phyloP scores from a whole-genome alignment of 768 basidiomycete genomes.

The Boletus sensibilis region DNA sequence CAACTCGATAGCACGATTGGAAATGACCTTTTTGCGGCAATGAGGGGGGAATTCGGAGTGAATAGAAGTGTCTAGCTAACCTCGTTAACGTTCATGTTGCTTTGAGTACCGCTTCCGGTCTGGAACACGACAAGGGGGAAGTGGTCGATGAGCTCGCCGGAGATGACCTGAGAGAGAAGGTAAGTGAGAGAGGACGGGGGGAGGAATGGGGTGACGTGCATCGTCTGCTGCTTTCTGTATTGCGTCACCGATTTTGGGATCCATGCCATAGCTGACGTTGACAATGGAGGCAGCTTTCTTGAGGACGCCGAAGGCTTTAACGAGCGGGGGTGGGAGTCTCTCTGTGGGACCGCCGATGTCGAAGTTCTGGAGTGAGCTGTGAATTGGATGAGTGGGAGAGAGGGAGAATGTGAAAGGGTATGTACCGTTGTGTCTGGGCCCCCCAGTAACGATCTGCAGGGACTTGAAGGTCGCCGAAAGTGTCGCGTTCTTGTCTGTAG shows the following conservation, averaged over 20 bases:
- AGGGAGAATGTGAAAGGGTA: not conserved
- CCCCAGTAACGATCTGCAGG: conserved; percentile 93
- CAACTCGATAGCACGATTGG: conserved; percentile 96
- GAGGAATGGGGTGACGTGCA: conserved; percentile 40
- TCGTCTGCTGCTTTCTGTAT: conserved; percentile 95
- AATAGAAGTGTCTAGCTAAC: conserved; percentile 36
- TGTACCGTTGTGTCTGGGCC: conserved; percentile 92
- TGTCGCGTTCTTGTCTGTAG: conserved; percentile 84
- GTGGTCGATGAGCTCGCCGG: conserved; percentile 89
- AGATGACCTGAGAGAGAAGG: conserved; percentile 70
- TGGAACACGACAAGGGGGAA: conserved; percentile 99
- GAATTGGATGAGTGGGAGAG: conserved; percentile 10
- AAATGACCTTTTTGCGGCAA: conserved; percentile 68
- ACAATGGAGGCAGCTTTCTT: conserved; percentile 96
- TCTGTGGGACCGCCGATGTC: conserved; percentile 96
- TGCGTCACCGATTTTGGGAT: conserved; percentile 80
- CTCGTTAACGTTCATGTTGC: conserved; percentile 99
- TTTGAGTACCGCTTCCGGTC: conserved; percentile 97
- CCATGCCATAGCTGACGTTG: conserved; percentile 87
- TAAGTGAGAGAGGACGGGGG: not conserved
- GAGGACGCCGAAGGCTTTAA: conserved; percentile 95
- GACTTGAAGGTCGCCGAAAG: conserved; percentile 93
- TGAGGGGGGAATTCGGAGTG: not conserved
- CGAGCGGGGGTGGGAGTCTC: conserved; percentile 89
- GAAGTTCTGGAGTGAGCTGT: conserved; percentile 91